Conservation (phyloP, 768 basidiomycete species). For the Tylopilus sp. region DNA sequence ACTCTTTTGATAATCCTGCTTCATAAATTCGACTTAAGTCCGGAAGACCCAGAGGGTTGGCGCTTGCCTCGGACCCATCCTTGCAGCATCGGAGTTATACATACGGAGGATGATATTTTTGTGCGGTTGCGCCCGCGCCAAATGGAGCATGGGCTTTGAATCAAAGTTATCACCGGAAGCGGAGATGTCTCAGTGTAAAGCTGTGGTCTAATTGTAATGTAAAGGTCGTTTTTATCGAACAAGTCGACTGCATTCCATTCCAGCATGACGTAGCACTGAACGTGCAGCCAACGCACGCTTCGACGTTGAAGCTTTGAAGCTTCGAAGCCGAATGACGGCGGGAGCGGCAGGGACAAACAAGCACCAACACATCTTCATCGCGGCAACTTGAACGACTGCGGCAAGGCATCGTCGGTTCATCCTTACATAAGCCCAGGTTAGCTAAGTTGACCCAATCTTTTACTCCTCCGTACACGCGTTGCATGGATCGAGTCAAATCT, state of each 20-base stretch:
- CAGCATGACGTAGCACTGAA: background rate
- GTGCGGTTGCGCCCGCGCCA: conserved; percentile 6
- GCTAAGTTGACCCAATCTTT: background rate
- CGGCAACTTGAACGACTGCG: conserved; percentile 14
- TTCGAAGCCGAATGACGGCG: too few species aligned
- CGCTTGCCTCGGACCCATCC: conserved; percentile 9
- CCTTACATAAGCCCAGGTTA: too few species aligned
- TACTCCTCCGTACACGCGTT: background rate
- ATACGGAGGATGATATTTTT: conserved; percentile 19
- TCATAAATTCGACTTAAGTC: conserved; percentile 13
- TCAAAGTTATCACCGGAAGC: too few species aligned
- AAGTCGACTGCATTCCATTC: background rate
- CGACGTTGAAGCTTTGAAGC: too few species aligned
- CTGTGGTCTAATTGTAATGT: too few species aligned
- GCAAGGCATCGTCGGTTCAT: background rate
- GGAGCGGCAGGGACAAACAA: too few species aligned
- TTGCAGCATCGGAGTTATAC: conserved; percentile 10
- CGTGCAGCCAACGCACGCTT: too few species aligned
- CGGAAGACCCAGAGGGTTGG: conserved; percentile 3
- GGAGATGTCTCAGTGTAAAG: too few species aligned
- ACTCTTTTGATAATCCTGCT: conserved; percentile 15
- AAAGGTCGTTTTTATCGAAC: background rate
- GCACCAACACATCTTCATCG: conserved; percentile 6
- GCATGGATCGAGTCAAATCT: background rate
- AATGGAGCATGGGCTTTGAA: background rate